Conservation (phyloP, 2,329 filamentous ascomycete species). For the Cryphonectria radicalis region DNA sequence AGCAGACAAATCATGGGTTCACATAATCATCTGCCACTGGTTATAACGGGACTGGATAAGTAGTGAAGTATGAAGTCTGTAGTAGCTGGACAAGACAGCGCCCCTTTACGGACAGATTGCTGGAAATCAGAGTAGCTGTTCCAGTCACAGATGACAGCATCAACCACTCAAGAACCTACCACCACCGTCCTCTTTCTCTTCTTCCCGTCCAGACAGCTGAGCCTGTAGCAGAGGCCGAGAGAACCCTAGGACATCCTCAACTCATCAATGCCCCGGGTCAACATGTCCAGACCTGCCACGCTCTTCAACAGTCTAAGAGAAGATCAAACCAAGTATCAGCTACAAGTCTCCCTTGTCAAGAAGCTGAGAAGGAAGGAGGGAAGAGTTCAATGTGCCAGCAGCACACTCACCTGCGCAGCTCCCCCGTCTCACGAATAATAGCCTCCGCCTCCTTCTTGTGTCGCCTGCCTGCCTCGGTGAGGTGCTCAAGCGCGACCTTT, state of each 20-base stretch:
- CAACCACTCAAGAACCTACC: background rate
- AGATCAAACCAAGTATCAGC: too few species aligned
- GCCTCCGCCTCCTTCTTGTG: background rate
- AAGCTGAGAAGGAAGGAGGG: too few species aligned
- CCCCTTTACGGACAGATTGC: background rate
- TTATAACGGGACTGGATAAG: too few species aligned
- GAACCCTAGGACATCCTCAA: background rate
- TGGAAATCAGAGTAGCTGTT: background rate
- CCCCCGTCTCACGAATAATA: background rate
- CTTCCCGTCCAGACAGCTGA: background rate
- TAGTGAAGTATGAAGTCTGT: background rate
- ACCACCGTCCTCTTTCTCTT: background rate
- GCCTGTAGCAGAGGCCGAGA: background rate
- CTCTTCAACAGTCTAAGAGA: background rate
- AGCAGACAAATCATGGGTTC: background rate
- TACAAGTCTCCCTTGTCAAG: too few species aligned
- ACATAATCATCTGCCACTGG: background rate
- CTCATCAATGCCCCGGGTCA: background rate
- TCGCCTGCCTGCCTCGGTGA: background rate
- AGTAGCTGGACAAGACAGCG: background rate
- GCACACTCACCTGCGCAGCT: background rate
- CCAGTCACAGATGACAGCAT: background rate
- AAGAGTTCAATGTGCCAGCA: too few species aligned
- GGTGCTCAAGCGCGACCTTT: background rate
- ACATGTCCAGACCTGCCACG: background rate